These are phyloP conservation scores for Lindgomyces ingoldianus DNA, from an alignment of 495 filamentous ascomycete species.

Conservation along the genomic window DNA sequence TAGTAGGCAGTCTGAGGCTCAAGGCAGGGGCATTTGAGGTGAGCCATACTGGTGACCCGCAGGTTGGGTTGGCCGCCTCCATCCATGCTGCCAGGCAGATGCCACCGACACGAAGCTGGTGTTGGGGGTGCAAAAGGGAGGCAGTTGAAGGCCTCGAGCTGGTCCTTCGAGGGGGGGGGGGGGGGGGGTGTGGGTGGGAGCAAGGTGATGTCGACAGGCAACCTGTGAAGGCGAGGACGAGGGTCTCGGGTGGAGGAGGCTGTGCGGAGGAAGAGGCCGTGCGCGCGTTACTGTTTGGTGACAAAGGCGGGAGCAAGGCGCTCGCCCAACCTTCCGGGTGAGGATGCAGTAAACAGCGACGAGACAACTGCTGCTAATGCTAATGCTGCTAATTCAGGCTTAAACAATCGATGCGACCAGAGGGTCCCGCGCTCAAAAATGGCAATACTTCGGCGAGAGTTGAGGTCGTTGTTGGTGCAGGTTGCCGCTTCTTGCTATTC, in stretches of 20 bases:
- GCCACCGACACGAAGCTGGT: background rate
- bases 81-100: constrained; percentile 38
- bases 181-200: background rate
- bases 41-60: constrained; percentile 62
- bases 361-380: background rate
- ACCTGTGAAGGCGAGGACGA: constrained; percentile 14
- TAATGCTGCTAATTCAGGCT: no score
- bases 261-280: constrained; percentile 27
- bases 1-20: constrained; percentile 30
- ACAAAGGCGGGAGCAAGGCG: constrained; percentile 22
- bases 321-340: background rate
- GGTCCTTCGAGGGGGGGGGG: background rate
- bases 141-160: constrained; percentile 10
- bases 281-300: constrained; percentile 11
- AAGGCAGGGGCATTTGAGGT: constrained; percentile 3
- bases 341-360: background rate
- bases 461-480: background rate
- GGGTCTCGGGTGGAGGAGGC: constrained; percentile 26
- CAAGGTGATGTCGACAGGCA: constrained; percentile 13
- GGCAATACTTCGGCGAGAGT: background rate
- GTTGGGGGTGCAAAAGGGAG: background rate
- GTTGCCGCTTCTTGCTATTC: background rate
- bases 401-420: no score
- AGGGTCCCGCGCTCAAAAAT: no score
- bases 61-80: constrained; percentile 57